phyloP scores from a whole-genome alignment of 768 basidiomycete species.

The Lentinula sp. region DNA sequence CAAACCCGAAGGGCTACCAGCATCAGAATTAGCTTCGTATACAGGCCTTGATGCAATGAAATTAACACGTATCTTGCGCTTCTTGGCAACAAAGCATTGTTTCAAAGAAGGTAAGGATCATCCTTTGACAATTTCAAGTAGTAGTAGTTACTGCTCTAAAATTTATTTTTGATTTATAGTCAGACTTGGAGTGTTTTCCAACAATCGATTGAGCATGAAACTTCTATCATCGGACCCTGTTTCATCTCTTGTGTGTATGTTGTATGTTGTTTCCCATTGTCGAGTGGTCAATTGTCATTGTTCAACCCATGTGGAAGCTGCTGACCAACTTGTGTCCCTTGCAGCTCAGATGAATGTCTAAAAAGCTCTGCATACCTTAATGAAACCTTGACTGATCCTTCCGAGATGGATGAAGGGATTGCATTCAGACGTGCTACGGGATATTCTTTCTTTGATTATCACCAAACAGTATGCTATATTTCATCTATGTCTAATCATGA shows the following conservation, averaged over 20 bases:
- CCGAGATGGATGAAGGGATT: conserved; percentile 1
- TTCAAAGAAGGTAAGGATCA: conserved; percentile 29
- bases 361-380: conserved; percentile 21
- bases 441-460: conserved; percentile 12
- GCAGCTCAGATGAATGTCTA: conserved; percentile 14
- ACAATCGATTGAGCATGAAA: conserved; percentile 33
- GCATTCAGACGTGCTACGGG: conserved; percentile 14
- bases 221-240: conserved; percentile 26
- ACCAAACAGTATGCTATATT: conserved; percentile 5
- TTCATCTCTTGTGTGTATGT: conserved; percentile 15
- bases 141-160: too few relatives aligned
- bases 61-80: conserved; percentile 30
- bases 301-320: neutral
- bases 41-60: conserved; percentile 28
- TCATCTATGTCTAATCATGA: neutral
- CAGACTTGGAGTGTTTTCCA: conserved; percentile 28
- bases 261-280: conserved; percentile 14
- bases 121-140: neutral
- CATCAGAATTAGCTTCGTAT: conserved; percentile 22
- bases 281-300: too few relatives aligned
- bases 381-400: conserved; percentile 29
- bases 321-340: neutral
- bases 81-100: conserved; percentile 32
- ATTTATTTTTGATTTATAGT: conserved; percentile 16
- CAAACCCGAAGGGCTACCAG: conserved; percentile 29